Base-by-base conservation (phyloP, 371 early-diverging fungal genomes). In the Ecytonucleospora hepatopenaei region DNA sequence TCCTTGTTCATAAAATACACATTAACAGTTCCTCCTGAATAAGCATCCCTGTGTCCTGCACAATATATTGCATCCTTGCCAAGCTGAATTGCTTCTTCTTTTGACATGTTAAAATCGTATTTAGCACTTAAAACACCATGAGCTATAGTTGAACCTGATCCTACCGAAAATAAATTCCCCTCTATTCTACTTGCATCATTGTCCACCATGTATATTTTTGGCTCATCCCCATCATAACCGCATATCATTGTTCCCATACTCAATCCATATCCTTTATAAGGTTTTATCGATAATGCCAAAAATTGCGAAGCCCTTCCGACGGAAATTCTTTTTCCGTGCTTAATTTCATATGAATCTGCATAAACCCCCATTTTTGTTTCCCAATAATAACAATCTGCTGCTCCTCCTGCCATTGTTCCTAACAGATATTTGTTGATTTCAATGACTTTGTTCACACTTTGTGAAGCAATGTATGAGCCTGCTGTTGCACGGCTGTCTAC, bases 371-470 rank as follows among this genome's bases (percentile, higher is more conserved):
- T 86, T 71, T 92, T 89, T 60, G 95, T 88, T 78, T 97, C 95
- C 98, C 97, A 97, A 81, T 86, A 97, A 57, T 86, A 87, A 83
- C 98, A 97, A 79, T 99, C 99, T n/a, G 97, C 97, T 27, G 99
- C 99, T 81, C 99, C 97, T 68, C 99, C 99, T 40, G 99, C 97
- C 94, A 97, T 92, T 24, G 98, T 97, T 49, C 97, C 97, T 67
- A 97, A 83, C 55, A 99, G 82, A 79, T 92, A 92, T 47, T 91
- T 91, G 80, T 97, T 97, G 74, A 99, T 93, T 80, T 96, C 94
- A 76, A 97, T 96, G 23, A 97, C 91, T 83, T 99, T 99, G 72
- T 94, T 92, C 28, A 97, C 96, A 28, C 88, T 88, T 80, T 91
- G 91, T 19, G 94, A 91, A 35, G 93, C 93, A 80, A 99, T 95